Percentiles rank a stretch among this genome's conserved stretches.
These are phyloP conservation scores for Trametes elegans DNA, from an alignment of 768 basidiomycete genomes.

Conservation along the genomic window DNA sequence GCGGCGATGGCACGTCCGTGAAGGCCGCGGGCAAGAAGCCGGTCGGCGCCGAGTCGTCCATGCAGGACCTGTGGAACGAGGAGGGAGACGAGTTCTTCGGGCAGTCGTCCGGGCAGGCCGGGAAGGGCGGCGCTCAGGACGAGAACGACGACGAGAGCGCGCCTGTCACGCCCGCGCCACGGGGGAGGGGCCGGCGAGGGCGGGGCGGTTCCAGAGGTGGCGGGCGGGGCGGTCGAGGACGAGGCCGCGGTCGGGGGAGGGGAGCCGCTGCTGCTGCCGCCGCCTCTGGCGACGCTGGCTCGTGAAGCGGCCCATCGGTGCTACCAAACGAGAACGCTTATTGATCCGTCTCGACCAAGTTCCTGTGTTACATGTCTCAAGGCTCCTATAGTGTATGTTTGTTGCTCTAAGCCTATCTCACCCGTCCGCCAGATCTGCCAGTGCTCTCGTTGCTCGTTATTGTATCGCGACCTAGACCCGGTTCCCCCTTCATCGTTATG, in stretches of 20 bases:
- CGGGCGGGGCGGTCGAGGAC: conserved; percentile 8
- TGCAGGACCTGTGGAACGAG: conserved; percentile 78
- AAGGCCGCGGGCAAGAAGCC: conserved; percentile 37
- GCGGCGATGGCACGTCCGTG: conserved; percentile 40
- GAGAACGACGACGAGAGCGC: conserved; percentile 30
- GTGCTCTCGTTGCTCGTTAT: conserved; percentile 17
- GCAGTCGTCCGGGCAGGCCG: conserved; percentile 38
- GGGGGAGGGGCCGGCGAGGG: conserved; percentile 9
- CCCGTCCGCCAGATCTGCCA: too few species aligned
- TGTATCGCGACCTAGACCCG: conserved; percentile 18
- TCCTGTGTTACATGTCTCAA: conserved; percentile 1
- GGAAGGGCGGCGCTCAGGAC: conserved; percentile 20
- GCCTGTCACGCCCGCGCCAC: conserved; percentile 19
- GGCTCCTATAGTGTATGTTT: conserved; percentile 21
- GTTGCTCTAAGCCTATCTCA: conserved; percentile 19
- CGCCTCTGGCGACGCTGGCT: too few species aligned
- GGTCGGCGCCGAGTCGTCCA: conserved; percentile 33
- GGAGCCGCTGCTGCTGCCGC: conserved; percentile 1
- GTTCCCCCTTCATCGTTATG: not conserved
- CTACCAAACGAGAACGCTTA: conserved; percentile 21
- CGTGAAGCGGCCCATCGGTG: too few species aligned
- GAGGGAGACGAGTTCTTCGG: conserved; percentile 88
- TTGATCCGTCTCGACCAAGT: too few species aligned
- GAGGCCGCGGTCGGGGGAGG: conserved; percentile 1
- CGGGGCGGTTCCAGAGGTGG: conserved; percentile 6